Conservation (phyloP, 2,329 filamentous ascomycete species). For the Mycogone perniciosa region DNA sequence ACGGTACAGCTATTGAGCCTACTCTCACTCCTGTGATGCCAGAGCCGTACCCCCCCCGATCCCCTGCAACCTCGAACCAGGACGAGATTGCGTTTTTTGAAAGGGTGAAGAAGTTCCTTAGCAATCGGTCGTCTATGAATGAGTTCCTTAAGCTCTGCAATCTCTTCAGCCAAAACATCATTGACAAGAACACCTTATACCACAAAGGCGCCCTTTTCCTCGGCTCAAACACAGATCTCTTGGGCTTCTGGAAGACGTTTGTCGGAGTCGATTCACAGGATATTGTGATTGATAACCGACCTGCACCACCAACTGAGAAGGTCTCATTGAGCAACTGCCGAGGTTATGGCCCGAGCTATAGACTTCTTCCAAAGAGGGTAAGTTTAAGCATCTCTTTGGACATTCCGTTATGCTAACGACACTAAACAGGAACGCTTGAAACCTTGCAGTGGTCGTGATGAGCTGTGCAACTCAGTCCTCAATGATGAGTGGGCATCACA, state of each 20-base stretch:
- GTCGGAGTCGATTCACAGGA: conserved; percentile 72
- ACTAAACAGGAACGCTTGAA: conserved; percentile 66
- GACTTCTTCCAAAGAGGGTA: conserved; percentile 76
- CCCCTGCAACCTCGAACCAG: conserved; percentile 64
- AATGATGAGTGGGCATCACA: conserved; percentile 99
- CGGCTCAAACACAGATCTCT: conserved; percentile 80
- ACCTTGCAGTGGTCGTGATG: conserved; percentile 87
- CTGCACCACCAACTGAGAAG: conserved; percentile 67
- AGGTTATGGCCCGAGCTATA: conserved; percentile 91
- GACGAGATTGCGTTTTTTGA: conserved; percentile 95
- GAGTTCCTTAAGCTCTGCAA: conserved; percentile 98
- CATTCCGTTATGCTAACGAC: conserved; percentile 13
- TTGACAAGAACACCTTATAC: conserved; percentile 76
- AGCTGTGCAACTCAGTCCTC: conserved; percentile 85
- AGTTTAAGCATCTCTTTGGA: conserved; percentile 20
- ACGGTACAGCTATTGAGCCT: conserved; percentile 66
- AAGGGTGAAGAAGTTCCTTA: conserved; percentile 90
- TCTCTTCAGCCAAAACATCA: conserved; percentile 85
- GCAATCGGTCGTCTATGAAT: conserved; percentile 85
- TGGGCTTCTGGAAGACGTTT: conserved; percentile 80
- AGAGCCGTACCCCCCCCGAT: conserved; percentile 73
- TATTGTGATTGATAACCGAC: conserved; percentile 70
- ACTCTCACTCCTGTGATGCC: conserved; percentile 84
- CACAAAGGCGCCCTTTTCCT: conserved; percentile 82
- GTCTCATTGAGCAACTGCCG: conserved; percentile 95